Evolutionary conservation across 164 flowering plant species (phyloP).

Genomic region (Malania oleifera): DNA sequence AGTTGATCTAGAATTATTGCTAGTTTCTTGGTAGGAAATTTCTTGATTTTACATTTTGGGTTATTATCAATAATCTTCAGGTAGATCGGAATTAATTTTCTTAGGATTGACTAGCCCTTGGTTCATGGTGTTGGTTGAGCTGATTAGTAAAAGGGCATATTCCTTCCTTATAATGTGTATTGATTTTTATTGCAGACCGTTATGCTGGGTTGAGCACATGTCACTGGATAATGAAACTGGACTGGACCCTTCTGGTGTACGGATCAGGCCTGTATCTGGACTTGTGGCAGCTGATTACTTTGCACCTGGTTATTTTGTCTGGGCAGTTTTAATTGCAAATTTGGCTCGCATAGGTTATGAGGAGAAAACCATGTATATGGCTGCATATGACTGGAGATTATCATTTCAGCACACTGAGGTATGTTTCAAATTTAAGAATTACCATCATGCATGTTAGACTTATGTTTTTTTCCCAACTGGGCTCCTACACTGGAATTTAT

Average conservation of each 20-base stretch:
- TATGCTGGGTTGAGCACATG: constrained; percentile 66
- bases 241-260: constrained; percentile 50
- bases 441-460: neutral
- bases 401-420: constrained; percentile 71
- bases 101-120: too few species aligned
- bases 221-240: constrained; percentile 68
- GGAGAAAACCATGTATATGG: constrained; percentile 71
- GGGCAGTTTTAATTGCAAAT: constrained; percentile 70
- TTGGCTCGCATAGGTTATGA: constrained; percentile 67
- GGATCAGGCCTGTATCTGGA: constrained; percentile 57
- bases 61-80: too few species aligned
- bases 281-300: constrained; percentile 73
- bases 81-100: too few species aligned
- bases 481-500: neutral
- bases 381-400: constrained; percentile 67
- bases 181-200: constrained; percentile 33
- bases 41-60: too few species aligned
- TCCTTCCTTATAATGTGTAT: neutral
- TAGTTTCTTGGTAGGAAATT: too few species aligned
- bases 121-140: neutral
- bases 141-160: neutral
- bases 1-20: too few species aligned
- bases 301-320: constrained; percentile 68
- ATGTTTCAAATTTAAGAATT: neutral
- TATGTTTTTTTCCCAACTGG: too few species aligned